Base-by-base conservation (phyloP, 2,329 filamentous ascomycete species). In the Neoscytalidium dimidiatum region DNA sequence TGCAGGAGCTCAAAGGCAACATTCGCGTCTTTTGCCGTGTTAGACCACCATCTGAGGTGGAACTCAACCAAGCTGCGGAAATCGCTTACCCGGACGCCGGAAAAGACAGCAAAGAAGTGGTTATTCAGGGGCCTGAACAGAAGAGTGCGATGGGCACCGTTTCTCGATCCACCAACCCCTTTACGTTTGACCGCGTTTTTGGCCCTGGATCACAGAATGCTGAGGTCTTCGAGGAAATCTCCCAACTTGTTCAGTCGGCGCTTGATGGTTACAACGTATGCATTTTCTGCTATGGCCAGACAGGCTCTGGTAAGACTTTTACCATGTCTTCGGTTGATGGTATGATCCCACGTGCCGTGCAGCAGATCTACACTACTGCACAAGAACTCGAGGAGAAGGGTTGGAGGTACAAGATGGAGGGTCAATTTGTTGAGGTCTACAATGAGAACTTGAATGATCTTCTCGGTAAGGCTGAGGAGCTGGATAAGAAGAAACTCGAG, bases 271-370 rank as follows among this genome's bases (percentile, higher is more conserved):
- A 97, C 82, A 99, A 98, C 71, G 95, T 99, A 60, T 98, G 94
- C 78, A 98, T 99, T 68, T 97, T 99, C 80, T 97, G 94, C 75
- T 99, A 99, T 74, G 95, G 95, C 48, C 95, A 99, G 78, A 99
- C 95, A 0, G 95, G 95, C 3, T 95, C 94, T 19, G 95, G 95
- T 66, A 99, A 99, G 83, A 99, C 95, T 0, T 92, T 90, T 74
- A 98, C 95, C 3, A 99, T 99, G 95, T 96, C 92, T 9, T 95
- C 92, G 2, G 79, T 83, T 1, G 92, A 97, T 71, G 95, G 95
- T 69, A 97, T 99, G 90, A 99, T 99, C 66, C 94, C 95, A 1
- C 87, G 91, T 7, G 94, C 95, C 3, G 95, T 96, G 7, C 87
- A 92, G 69, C 94, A 98, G 82, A 97, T 99, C 68, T 97, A 97